Conservation (phyloP, 192 early-diverging fungal species). For the Backusella mclennaniae region DNA sequence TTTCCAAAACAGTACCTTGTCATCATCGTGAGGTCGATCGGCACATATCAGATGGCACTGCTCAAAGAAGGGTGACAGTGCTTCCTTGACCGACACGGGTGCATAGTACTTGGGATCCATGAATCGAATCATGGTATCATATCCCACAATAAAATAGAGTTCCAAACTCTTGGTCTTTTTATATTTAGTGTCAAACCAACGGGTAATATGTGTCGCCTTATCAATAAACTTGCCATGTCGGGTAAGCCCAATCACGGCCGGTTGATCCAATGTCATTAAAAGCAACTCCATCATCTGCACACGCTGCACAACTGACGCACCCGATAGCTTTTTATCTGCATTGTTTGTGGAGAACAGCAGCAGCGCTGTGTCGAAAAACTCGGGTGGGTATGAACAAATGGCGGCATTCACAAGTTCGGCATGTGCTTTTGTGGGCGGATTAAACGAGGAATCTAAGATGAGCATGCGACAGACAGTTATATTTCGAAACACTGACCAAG, state of each 20-base stretch:
- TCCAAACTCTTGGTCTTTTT: not conserved
- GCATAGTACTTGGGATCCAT: slow-evolving; percentile 76
- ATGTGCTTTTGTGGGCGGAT: slow-evolving; percentile 66
- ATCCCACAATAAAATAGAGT: slow-evolving; percentile 75
- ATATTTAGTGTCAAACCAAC: slow-evolving; percentile 8
- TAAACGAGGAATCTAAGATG: slow-evolving; percentile 77
- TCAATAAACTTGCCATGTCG: slow-evolving; percentile 68
- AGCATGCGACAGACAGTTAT: slow-evolving; percentile 30
- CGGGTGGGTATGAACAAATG: slow-evolving; percentile 24
- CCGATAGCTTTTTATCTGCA: slow-evolving; percentile 64
- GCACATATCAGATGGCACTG: slow-evolving; percentile 44
- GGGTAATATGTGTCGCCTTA: slow-evolving; percentile 52
- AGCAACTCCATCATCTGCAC: slow-evolving; percentile 71
- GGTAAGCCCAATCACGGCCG: slow-evolving; percentile 56
- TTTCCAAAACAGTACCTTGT: slow-evolving; percentile 28
- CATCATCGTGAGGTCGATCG: slow-evolving; percentile 35
- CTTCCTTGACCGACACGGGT: slow-evolving; percentile 33
- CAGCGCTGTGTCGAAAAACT: slow-evolving; percentile 55
- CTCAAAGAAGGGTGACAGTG: slow-evolving; percentile 60
- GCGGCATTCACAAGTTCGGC: slow-evolving; percentile 52
- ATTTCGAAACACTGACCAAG: not conserved
- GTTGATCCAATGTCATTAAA: slow-evolving; percentile 33
- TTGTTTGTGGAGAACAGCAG: slow-evolving; percentile 65
- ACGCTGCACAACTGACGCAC: slow-evolving; percentile 57
- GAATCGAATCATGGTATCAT: slow-evolving; percentile 74